phyloP scores from a whole-genome alignment of 257 asterid genomes.

The Perilla frutescens region DNA sequence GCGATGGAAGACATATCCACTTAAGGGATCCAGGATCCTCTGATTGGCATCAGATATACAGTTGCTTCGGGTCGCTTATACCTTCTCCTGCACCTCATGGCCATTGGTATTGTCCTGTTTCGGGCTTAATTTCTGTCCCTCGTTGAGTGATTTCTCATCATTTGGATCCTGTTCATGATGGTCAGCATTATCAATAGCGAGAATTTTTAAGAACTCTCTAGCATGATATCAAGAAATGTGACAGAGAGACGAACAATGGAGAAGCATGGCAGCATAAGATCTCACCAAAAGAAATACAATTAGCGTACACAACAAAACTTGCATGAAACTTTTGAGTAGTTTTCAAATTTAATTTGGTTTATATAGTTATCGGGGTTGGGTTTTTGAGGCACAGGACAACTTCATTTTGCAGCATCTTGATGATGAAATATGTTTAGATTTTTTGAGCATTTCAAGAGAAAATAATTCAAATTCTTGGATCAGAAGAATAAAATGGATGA shows the following conservation, averaged over 20 bases:
- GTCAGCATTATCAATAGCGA: too few species aligned
- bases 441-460: background rate
- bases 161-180: slow-evolving; percentile 45
- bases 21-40: background rate
- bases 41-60: background rate
- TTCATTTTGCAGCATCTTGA: too few species aligned
- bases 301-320: too few species aligned
- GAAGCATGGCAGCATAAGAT: too few species aligned
- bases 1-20: background rate
- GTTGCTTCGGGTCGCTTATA: slow-evolving; percentile 32
- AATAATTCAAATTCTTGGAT: background rate
- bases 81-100: slow-evolving; percentile 52
- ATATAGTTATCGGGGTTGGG: background rate
- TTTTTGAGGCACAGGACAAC: too few species aligned
- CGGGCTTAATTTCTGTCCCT: slow-evolving; percentile 33
- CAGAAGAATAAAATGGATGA: too few species aligned
- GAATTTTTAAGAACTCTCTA: too few species aligned
- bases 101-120: slow-evolving; percentile 52
- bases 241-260: too few species aligned
- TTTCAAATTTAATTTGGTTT: background rate
- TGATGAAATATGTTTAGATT: background rate
- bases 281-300: too few species aligned
- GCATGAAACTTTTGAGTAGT: too few species aligned
- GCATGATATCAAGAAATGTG: too few species aligned
- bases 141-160: slow-evolving; percentile 47